Evolutionary conservation across 352 stramenopile genomes (phyloP).

Genomic region (Globisporangium iwayamae): DNA sequence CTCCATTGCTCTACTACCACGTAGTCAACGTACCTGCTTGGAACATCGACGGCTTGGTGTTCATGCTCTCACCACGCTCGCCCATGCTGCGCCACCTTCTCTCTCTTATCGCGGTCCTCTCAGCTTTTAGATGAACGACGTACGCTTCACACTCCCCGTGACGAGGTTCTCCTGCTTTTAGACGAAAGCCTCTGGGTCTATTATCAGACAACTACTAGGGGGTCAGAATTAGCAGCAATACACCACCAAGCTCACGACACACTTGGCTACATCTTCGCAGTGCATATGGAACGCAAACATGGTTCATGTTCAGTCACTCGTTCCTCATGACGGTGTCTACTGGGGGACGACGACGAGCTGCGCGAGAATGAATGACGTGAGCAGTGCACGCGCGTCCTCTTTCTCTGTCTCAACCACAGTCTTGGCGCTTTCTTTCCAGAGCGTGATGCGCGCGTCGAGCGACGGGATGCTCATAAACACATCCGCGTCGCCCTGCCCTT

Average conservation of each 20-base stretch:
- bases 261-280: neutral
- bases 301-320: neutral
- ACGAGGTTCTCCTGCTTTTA: neutral
- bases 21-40: slow-evolving; percentile 15
- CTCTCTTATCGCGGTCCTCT: neutral
- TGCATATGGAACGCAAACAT: neutral
- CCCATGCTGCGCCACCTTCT: slow-evolving; percentile 7
- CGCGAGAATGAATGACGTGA: slow-evolving; percentile 53
- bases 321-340: neutral
- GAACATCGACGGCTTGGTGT: slow-evolving; percentile 18
- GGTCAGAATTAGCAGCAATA: neutral
- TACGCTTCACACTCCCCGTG: neutral
- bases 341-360: slow-evolving; percentile 25
- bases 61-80: slow-evolving; percentile 21
- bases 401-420: slow-evolving; percentile 79
- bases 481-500: slow-evolving; percentile 69
- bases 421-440: slow-evolving; percentile 76
- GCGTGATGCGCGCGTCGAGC: slow-evolving; percentile 65
- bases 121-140: neutral
- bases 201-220: neutral
- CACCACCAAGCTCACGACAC: neutral
- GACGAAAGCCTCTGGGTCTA: neutral
- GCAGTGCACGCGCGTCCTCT: slow-evolving; percentile 57
- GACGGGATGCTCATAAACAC: slow-evolving; percentile 81
- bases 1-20: neutral